A percentile compares a stretch with the other conserved stretches of the same genome.
Conservation (phyloP, 176 grass and related monocot species). For the Carex pumila region DNA sequence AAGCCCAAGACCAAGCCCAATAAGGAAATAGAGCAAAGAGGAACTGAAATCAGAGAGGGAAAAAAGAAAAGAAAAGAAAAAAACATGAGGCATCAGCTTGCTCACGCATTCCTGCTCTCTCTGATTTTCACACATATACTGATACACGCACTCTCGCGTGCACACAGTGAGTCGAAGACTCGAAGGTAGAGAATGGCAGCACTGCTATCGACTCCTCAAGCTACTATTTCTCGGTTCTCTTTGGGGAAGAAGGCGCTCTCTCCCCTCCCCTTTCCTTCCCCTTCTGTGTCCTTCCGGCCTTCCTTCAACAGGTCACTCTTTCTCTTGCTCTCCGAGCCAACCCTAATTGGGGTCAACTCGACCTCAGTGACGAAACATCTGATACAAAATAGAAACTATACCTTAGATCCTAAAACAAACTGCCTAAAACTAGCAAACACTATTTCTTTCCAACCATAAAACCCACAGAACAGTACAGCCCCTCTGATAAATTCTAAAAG, state of each 20-base stretch:
- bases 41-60: not conserved
- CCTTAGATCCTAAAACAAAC: no score
- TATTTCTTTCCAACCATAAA: no score
- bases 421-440: no score
- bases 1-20: not conserved
- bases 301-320: constrained; percentile 8
- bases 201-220: not conserved
- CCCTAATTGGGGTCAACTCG: not conserved
- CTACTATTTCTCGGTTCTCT: not conserved
- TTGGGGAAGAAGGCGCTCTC: not conserved
- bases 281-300: not conserved
- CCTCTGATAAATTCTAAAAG: no score
- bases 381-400: no score
- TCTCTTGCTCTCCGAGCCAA: not conserved
- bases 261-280: not conserved
- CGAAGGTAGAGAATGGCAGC: constrained; percentile 6
- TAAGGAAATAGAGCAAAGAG: not conserved
- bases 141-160: not conserved
- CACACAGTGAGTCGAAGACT: not conserved
- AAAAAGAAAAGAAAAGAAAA: not conserved
- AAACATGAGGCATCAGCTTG: constrained; percentile 1
- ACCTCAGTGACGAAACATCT: not conserved
- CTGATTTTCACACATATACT: not conserved
- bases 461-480: no score
- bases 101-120: not conserved